These are phyloP conservation scores for Rhododendron henanense DNA, from an alignment of 148 eudicot genomes.

Conservation along the genomic window DNA sequence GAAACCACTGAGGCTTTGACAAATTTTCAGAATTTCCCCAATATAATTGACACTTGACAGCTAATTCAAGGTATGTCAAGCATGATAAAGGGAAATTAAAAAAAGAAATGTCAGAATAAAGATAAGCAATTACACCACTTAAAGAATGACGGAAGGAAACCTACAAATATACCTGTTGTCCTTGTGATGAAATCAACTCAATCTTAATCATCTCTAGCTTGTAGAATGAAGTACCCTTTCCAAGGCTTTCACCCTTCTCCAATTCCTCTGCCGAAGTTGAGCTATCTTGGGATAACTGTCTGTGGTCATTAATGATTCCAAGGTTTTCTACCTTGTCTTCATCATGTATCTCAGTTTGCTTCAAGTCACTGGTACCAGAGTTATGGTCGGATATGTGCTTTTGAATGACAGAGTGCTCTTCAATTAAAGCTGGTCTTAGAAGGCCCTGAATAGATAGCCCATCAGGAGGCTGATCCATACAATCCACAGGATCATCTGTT, in stretches of 20 bases:
- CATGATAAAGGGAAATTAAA: neutral
- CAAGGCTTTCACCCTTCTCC: constrained; percentile 54
- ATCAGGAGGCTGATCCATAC: constrained; percentile 83
- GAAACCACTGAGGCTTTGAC: neutral
- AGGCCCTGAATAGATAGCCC: constrained; percentile 87
- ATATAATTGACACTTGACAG: neutral
- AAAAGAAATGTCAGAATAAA: neutral
- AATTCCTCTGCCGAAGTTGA: constrained; percentile 42
- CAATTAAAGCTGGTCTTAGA: constrained; percentile 77
- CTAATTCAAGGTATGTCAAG: neutral
- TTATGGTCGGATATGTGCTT: constrained; percentile 37
- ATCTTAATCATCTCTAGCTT: constrained; percentile 87
- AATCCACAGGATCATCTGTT: constrained; percentile 73
- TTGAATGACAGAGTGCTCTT: constrained; percentile 70
- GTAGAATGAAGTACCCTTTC: constrained; percentile 74
- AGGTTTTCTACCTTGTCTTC: constrained; percentile 40
- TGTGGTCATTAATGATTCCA: constrained; percentile 60
- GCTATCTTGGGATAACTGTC: constrained; percentile 44
- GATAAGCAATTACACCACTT: neutral
- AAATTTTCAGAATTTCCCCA: neutral
- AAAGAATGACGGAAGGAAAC: neutral
- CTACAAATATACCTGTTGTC: constrained; percentile 56
- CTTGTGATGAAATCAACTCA: constrained; percentile 67
- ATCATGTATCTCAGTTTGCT: constrained; percentile 22
- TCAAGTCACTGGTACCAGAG: constrained; percentile 26